A percentile compares a stretch with the other conserved stretches of the same genome.
These are phyloP conservation scores for Cichorium intybus DNA, from an alignment of 140 eudicot species.

Conservation along the genomic window DNA sequence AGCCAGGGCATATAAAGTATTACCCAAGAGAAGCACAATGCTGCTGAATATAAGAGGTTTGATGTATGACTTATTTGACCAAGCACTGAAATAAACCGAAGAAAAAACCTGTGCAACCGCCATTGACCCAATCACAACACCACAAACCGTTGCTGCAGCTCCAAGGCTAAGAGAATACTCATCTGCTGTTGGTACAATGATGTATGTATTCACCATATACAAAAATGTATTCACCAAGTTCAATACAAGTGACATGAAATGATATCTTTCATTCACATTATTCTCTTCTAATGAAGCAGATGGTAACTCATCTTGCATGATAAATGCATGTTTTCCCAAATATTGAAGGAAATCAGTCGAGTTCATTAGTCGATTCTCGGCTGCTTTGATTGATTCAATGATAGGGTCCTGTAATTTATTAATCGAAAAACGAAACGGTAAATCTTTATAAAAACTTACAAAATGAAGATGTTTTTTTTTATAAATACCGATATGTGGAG, in stretches of 20 bases:
- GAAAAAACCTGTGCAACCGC: slow-evolving; percentile 95
- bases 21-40: slow-evolving; percentile 73
- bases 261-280: slow-evolving; percentile 46
- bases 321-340: slow-evolving; percentile 77
- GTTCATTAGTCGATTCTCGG: slow-evolving; percentile 66
- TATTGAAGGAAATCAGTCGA: slow-evolving; percentile 85
- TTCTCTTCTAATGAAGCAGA: slow-evolving; percentile 42
- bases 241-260: slow-evolving; percentile 83
- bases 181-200: slow-evolving; percentile 95
- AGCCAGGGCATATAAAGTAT: slow-evolving; percentile 80
- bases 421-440: neutral
- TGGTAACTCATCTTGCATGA: slow-evolving; percentile 79
- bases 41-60: slow-evolving; percentile 90
- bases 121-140: slow-evolving; percentile 91
- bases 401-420: slow-evolving; percentile 69
- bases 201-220: slow-evolving; percentile 94
- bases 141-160: slow-evolving; percentile 96
- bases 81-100: slow-evolving; percentile 95
- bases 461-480: neutral
- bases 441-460: neutral
- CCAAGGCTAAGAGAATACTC: slow-evolving; percentile 86
- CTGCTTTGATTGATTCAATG: slow-evolving; percentile 69
- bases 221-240: slow-evolving; percentile 81
- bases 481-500: slow-evolving; percentile 58
- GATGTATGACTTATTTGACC: slow-evolving; percentile 91